These are phyloP conservation scores for Lophium mytilinum DNA, from an alignment of 495 filamentous ascomycete species.

Conservation along the genomic window DNA sequence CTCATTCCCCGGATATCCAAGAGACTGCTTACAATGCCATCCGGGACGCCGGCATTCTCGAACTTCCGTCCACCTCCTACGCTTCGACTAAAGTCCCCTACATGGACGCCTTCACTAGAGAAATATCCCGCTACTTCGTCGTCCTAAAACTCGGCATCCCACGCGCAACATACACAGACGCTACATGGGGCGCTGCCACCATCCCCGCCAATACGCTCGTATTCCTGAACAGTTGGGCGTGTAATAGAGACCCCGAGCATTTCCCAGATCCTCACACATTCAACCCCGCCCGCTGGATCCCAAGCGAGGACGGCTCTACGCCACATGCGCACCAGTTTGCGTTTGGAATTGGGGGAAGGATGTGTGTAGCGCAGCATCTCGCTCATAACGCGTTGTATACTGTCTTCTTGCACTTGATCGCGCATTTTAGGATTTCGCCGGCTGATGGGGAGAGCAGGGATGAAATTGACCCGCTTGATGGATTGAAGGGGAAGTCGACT, in stretches of 20 bases:
- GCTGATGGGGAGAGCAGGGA: too few relatives aligned
- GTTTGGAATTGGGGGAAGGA: too few relatives aligned
- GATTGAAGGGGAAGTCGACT: too few relatives aligned
- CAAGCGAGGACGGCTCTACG: too few relatives aligned
- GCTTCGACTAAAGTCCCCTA: constrained; percentile 58
- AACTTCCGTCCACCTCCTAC: constrained; percentile 47
- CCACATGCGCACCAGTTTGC: too few relatives aligned
- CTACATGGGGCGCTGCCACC: constrained; percentile 46
- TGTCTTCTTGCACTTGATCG: too few relatives aligned
- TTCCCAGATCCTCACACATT: too few relatives aligned
- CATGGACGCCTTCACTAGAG: constrained; percentile 49
- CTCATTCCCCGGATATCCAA: constrained; percentile 52
- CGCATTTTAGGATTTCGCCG: too few relatives aligned
- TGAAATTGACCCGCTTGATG: too few relatives aligned
- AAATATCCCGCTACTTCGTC: constrained; percentile 52
- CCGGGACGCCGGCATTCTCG: constrained; percentile 42
- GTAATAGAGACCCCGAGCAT: constrained; percentile 36
- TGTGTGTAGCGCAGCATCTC: too few relatives aligned
- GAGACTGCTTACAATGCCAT: constrained; percentile 51
- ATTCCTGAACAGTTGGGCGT: constrained; percentile 60
- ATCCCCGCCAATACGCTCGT: constrained; percentile 54
- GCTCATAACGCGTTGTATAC: too few relatives aligned
- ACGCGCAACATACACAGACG: constrained; percentile 50
- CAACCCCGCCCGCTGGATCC: too few relatives aligned
- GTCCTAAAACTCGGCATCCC: constrained; percentile 56